Evolutionary conservation across 257 asterid species (phyloP), one percentile per base, ranked within the genome.

Genomic region (Parsonsia alboflavescens): DNA sequence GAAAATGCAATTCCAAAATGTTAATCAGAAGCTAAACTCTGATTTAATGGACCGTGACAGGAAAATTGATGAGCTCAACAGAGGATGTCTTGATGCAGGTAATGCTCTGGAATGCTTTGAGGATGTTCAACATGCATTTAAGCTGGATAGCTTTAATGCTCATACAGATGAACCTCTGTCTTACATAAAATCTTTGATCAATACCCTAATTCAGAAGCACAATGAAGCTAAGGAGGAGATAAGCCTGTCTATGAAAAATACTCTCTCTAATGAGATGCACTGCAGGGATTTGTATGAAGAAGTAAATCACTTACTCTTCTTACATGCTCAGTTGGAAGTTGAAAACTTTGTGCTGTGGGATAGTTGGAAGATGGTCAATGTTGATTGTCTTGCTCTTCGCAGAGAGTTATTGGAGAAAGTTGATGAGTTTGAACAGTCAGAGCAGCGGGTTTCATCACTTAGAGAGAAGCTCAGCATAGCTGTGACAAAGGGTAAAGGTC

Each of bases 381-480:
- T 88, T 75, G 84, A 83, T 75, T 56, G 70, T 53, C 72, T 80
- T 75, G 77, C 89, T 86, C 82, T 90, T 76, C 79, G 73, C 75
- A 68, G 85, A 76, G 86, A 82, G 81, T 44, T 87, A 54, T 80
- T 82, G 77, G 96, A 89, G 86, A 95, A 84, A 85, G 86, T 79
- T 76, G 75, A 85, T 79, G 98, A 90, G 77, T 86, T 91, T 76
- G 97, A 90, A 78, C 96, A 82, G 85, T 90, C 98, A n/a, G 98
- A 95, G 82, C 98, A 82, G 76, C 91, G 98, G 67, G 94, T 92
- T 56, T 88, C 87, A 42, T 86, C 98, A 78, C 93, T 95, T 63
- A 88, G 98, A 82, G 99, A 95, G 86, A 95, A 95, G 89, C 92
- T 95, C 68, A 84, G 96, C 75, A 95, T 92, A 72, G 99, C 99